A percentile compares a stretch with the other conserved stretches of the same genome.
Conservation (phyloP, 495 filamentous ascomycete genomes). For the Talaromyces ruber region DNA sequence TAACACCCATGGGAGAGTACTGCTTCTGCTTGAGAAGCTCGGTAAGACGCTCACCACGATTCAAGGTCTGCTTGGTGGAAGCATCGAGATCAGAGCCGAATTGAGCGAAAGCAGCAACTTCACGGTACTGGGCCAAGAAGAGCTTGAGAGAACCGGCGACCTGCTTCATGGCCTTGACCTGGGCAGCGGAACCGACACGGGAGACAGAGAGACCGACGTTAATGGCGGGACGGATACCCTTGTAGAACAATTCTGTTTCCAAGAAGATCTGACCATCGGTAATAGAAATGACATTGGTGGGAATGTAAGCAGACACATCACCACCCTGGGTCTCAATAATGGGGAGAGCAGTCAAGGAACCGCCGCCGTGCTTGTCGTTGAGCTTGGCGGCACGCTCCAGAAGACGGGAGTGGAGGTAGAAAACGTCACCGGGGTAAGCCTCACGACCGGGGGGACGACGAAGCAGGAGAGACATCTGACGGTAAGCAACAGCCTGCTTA, state of each 20-base stretch:
- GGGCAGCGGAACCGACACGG: constrained; percentile 98
- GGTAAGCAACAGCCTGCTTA: constrained; percentile 99
- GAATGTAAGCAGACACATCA: constrained; percentile 99
- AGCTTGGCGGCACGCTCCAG: constrained; percentile 99
- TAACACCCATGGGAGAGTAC: constrained; percentile 96
- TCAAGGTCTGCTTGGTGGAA: constrained; percentile 96
- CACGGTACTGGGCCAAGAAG: constrained; percentile 99
- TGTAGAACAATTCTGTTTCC: constrained; percentile 99
- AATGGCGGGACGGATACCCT: constrained; percentile 99
- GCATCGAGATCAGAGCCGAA: constrained; percentile 99
- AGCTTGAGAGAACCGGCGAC: constrained; percentile 99
- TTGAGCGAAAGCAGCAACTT: constrained; percentile 98
- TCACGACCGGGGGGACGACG: constrained; percentile 99
- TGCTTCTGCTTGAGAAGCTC: constrained; percentile 99
- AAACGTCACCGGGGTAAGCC: constrained; percentile 99
- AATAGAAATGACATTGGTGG: constrained; percentile 99
- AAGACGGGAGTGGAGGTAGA: constrained; percentile 99
- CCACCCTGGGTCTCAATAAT: constrained; percentile 99
- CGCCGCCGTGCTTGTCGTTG: constrained; percentile 90
- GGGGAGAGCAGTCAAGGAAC: constrained; percentile 94
- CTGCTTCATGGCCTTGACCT: constrained; percentile 99
- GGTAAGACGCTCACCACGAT: constrained; percentile 97
- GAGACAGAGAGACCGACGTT: constrained; percentile 99
- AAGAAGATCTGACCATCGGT: constrained; percentile 99
- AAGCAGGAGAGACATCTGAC: constrained; percentile 98